Evolutionary conservation across 441 rosid species (phyloP).

Genomic region (Pelargonium cotyledonis): DNA sequence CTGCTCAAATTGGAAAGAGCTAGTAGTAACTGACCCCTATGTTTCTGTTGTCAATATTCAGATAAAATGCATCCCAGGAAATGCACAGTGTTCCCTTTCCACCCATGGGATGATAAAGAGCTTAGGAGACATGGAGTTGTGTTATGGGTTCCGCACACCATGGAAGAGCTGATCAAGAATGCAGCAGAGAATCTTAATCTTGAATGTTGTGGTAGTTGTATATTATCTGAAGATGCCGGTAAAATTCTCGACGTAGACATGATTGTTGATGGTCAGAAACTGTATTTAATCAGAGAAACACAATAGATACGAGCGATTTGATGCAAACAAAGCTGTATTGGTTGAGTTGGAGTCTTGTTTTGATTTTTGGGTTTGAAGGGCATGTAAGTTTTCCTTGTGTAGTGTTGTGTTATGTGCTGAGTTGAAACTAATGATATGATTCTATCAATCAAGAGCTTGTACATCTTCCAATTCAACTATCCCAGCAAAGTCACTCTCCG

Average conservation of each 20-base stretch:
- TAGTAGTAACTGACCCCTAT: too few species aligned
- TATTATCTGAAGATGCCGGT: slow-evolving; percentile 71
- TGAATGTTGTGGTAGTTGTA: slow-evolving; percentile 31
- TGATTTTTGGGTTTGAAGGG: too few species aligned
- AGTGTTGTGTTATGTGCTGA: too few species aligned
- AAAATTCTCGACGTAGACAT: slow-evolving; percentile 56
- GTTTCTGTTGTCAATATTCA: slow-evolving; percentile 14
- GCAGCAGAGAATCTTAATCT: slow-evolving; percentile 49
- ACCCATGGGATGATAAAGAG: slow-evolving; percentile 46
- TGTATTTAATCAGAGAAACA: slow-evolving; percentile 47
- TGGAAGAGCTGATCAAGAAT: slow-evolving; percentile 43
- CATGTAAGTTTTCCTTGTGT: too few species aligned
- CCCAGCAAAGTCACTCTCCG: too few species aligned
- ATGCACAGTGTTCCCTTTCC: slow-evolving; percentile 77
- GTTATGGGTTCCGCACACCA: slow-evolving; percentile 53
- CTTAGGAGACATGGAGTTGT: slow-evolving; percentile 56
- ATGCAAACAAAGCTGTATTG: neutral
- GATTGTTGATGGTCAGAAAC: slow-evolving; percentile 62
- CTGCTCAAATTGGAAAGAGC: too few species aligned
- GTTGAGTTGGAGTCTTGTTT: neutral
- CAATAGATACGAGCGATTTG: neutral
- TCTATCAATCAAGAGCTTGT: too few species aligned
- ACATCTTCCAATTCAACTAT: too few species aligned
- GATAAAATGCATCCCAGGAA: slow-evolving; percentile 40
- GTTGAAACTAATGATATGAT: too few species aligned